A percentile compares a stretch with the other conserved stretches of the same genome.
Evolutionary conservation across 1,284 basidiomycete genomes (phyloP).

Genomic region (Sporisorium iseilematis-ciliati): DNA sequence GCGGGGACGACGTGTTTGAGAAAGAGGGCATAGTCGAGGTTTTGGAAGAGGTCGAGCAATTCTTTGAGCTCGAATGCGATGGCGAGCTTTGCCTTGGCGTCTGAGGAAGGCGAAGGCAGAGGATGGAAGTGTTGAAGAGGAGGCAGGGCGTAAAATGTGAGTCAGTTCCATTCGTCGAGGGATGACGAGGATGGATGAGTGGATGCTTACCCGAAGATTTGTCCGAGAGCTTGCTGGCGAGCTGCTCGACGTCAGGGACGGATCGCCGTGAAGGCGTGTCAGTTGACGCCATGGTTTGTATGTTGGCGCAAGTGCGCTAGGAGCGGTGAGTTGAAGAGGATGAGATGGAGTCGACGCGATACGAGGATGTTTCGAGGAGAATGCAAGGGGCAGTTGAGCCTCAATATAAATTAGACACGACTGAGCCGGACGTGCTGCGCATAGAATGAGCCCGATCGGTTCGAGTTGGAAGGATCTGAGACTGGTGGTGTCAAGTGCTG

Average conservation of each 20-base stretch:
- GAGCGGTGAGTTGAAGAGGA: neutral
- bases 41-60: constrained; percentile 61
- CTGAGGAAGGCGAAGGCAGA: constrained; percentile 5
- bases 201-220: constrained; percentile 11
- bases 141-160: too few relatives aligned
- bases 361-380: neutral
- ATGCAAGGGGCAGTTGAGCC: neutral
- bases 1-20: constrained; percentile 78
- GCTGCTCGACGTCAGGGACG: constrained; percentile 48
- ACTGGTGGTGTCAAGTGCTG: too few relatives aligned
- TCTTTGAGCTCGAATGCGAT: constrained; percentile 65
- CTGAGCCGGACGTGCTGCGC: neutral
- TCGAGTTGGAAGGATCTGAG: neutral
- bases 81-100: constrained; percentile 50
- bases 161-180: too few relatives aligned
- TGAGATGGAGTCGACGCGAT: neutral
- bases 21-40: constrained; percentile 78
- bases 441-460: neutral
- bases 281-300: constrained; percentile 33
- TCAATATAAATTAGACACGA: neutral
- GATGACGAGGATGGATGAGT: too few relatives aligned
- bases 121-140: too few relatives aligned
- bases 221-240: constrained; percentile 46
- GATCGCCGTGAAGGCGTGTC: constrained; percentile 44
- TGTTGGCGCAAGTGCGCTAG: neutral